phyloP scores from a whole-genome alignment of 257 asterid species.

The Galeopsis tetrahit region DNA sequence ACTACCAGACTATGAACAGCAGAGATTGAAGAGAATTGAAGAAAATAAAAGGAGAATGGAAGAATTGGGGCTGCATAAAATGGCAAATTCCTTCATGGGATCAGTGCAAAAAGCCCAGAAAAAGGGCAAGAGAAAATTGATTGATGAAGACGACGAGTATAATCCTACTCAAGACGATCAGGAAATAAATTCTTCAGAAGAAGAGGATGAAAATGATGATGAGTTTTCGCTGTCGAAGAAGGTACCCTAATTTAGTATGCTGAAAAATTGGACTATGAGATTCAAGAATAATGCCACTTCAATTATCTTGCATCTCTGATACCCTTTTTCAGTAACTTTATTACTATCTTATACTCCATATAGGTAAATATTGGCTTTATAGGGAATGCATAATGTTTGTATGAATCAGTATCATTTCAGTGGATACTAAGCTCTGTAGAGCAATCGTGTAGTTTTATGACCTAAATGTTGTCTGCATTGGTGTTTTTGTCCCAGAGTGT shows the following conservation, averaged over 20 bases:
- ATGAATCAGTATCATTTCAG: neutral
- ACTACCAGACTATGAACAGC: constrained; percentile 65
- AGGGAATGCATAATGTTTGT: constrained; percentile 15
- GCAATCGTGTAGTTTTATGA: constrained; percentile 6
- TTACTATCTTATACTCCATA: neutral
- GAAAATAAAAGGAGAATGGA: constrained; percentile 84
- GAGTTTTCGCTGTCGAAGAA: constrained; percentile 46
- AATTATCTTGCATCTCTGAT: neutral
- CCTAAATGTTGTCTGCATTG: neutral
- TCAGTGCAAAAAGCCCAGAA: constrained; percentile 44
- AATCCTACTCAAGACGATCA: constrained; percentile 61
- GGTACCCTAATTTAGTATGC: constrained; percentile 40
- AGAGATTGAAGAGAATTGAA: constrained; percentile 77
- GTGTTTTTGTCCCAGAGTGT: too few species aligned
- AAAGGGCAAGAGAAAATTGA: constrained; percentile 64
- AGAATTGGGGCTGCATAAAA: constrained; percentile 80
- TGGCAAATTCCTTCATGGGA: constrained; percentile 58
- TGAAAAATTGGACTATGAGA: neutral
- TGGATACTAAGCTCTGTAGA: neutral
- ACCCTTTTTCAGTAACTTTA: neutral
- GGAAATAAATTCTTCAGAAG: constrained; percentile 50
- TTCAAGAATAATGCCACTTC: constrained; percentile 10
- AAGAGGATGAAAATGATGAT: constrained; percentile 52
- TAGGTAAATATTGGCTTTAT: neutral
- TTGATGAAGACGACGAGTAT: constrained; percentile 83